Percentiles rank a stretch among this genome's conserved stretches.
Conservation (phyloP, 1,284 basidiomycete genomes). For the Sanghuangporus sanghuang region DNA sequence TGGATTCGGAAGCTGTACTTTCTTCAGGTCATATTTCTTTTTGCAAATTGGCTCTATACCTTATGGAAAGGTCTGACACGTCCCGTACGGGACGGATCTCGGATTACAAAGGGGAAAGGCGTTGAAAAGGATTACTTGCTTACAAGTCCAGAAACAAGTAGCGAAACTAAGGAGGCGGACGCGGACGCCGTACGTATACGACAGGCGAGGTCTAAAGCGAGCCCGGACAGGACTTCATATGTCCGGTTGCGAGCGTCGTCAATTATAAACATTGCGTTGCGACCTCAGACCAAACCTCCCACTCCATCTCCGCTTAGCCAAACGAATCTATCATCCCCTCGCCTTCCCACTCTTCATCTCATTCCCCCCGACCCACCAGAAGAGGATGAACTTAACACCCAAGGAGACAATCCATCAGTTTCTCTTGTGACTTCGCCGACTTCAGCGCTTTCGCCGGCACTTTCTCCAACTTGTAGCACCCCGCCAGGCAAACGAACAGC, state of each 20-base stretch:
- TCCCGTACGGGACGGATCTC: conserved; percentile 5
- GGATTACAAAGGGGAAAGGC: conserved; percentile 13
- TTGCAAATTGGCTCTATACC: conserved; percentile 48
- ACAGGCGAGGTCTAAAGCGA: not conserved
- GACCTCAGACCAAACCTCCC: conserved; percentile 7
- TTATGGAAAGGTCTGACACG: conserved; percentile 40
- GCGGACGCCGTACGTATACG: conserved; percentile 30
- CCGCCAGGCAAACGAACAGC: conserved; percentile 6
- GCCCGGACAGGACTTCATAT: not conserved
- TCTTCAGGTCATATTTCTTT: conserved; percentile 43
- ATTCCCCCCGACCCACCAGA: conserved; percentile 4
- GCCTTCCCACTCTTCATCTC: conserved; percentile 9
- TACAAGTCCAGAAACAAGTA: conserved; percentile 25
- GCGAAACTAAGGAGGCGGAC: conserved; percentile 34
- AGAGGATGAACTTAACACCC: not conserved
- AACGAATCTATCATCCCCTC: conserved; percentile 8
- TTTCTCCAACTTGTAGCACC: conserved; percentile 18
- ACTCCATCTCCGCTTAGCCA: conserved; percentile 18
- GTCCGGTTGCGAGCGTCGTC: conserved; percentile 8
- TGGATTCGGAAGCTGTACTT: conserved; percentile 45
- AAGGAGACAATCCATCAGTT: not conserved
- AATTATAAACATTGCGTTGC: conserved; percentile 4
- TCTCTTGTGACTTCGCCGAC: not conserved
- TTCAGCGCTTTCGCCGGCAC: conserved; percentile 12
- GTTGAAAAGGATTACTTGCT: conserved; percentile 25